A percentile compares a stretch with the other conserved stretches of the same genome.
Evolutionary conservation across 192 early-diverging fungal genomes (phyloP).

Genomic region (Allomyces macrogynus): DNA sequence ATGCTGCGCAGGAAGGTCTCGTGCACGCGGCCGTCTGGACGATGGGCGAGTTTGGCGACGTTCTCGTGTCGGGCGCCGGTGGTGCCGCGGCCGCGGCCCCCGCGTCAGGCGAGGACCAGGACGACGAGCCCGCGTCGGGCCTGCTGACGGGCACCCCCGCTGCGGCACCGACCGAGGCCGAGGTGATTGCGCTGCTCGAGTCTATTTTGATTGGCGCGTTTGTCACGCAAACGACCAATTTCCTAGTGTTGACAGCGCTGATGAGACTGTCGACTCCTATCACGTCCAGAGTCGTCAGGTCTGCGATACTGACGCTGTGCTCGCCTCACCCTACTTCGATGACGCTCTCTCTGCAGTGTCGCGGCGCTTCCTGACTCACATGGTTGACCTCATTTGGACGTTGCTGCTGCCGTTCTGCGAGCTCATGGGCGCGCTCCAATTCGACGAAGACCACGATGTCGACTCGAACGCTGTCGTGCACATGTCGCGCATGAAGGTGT

Average conservation of each 20-base stretch:
- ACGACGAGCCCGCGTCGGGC: neutral
- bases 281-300: slow-evolving; percentile 15
- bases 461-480: neutral
- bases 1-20: slow-evolving; percentile 60
- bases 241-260: slow-evolving; percentile 66
- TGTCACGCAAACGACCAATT: slow-evolving; percentile 53
- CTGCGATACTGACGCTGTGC: slow-evolving; percentile 36
- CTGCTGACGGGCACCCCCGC: slow-evolving; percentile 4
- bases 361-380: slow-evolving; percentile 61
- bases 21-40: slow-evolving; percentile 79
- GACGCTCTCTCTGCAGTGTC: slow-evolving; percentile 77
- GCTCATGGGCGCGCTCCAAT: slow-evolving; percentile 60
- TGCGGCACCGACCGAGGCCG: slow-evolving; percentile 35
- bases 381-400: slow-evolving; percentile 76
- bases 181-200: slow-evolving; percentile 53
- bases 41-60: slow-evolving; percentile 91
- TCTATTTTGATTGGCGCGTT: slow-evolving; percentile 59
- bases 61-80: slow-evolving; percentile 30
- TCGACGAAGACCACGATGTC: slow-evolving; percentile 16
- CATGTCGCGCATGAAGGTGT: slow-evolving; percentile 26
- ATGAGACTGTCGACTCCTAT: slow-evolving; percentile 79
- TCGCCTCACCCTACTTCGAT: slow-evolving; percentile 40
- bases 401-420: slow-evolving; percentile 48
- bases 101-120: neutral
- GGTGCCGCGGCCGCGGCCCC: neutral